Percentiles rank a stretch among this genome's conserved stretches.
These are phyloP conservation scores for Exophiala oligosperma DNA, from an alignment of 2,329 filamentous ascomycete species.

Conservation along the genomic window DNA sequence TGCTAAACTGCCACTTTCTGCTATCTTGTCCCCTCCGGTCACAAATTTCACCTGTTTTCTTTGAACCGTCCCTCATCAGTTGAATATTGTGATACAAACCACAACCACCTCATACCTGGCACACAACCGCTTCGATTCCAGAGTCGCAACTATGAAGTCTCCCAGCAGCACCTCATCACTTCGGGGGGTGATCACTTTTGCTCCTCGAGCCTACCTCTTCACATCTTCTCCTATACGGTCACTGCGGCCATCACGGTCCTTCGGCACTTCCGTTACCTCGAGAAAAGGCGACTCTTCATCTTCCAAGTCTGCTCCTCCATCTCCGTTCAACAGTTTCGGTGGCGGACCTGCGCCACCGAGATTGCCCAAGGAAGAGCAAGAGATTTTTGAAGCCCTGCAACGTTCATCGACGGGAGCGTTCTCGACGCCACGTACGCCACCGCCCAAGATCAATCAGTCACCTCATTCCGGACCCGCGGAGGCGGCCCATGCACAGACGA, in stretches of 20 bases:
- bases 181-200: not conserved
- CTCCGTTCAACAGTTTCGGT: slow-evolving; percentile 12
- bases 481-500: slow-evolving; percentile 22
- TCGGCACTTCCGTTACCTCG: not conserved
- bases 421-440: slow-evolving; percentile 58
- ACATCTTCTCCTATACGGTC: not conserved
- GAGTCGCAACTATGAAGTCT: not conserved
- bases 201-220: slow-evolving; percentile 13
- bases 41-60: too few relatives aligned
- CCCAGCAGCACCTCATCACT: not conserved
- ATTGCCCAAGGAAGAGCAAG: slow-evolving; percentile 84
- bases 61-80: too few relatives aligned
- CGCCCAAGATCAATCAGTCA: slow-evolving; percentile 52
- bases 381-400: slow-evolving; percentile 86
- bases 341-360: slow-evolving; percentile 71
- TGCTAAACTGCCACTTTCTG: too few relatives aligned
- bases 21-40: not conserved
- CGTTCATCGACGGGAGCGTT: slow-evolving; percentile 73
- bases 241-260: not conserved
- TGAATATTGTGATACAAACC: too few relatives aligned
- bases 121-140: not conserved
- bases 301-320: not conserved
- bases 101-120: too few relatives aligned
- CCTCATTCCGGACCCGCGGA: slow-evolving; percentile 38
- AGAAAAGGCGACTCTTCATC: not conserved